Evolutionary conservation across 1,284 basidiomycete species (phyloP), one percentile per base, ranked within the genome.

Genomic region (Ganoderma lingzhi): DNA sequence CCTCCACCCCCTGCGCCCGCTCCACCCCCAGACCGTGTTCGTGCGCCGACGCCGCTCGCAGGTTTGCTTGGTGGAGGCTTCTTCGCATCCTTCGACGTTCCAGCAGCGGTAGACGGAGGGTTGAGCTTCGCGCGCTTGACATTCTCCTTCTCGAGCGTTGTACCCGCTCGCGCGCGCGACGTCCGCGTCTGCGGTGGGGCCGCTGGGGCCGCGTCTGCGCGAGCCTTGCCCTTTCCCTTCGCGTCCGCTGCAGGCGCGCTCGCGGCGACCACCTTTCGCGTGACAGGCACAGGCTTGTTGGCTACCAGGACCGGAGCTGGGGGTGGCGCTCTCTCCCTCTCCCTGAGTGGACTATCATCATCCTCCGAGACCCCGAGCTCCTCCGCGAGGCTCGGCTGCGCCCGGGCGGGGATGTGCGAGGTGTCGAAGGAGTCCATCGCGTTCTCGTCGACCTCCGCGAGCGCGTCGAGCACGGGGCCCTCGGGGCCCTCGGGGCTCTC

Each of bases 221-320:
- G 63, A 3, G 42, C 68, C n/a, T 76, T 87, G 32, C 78, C 79
- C 75, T 85, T 85, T 70, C 85, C 87, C 73, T 84, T 87, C 35
- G 65, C 51, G 39, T n/a, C 2, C 65, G 61, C 58, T 63, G 63
- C 12, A 51, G 75, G 68, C 69, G n/a, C n/a, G n/a, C 19, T n/a
- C 0, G 45, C 45, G 9, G n/a, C 45, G 9, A 2, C 45, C 3
- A 48, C 8, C 48, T 51, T 51, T n/a, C 48, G 48, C 23, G 48
- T 6, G 9, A 23, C 23, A 10, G 48, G 23, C 74, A 79, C 66
- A 1, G 59, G 39, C 74, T 76, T 67, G 41, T 30, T 65, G 6
- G 45, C 19, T 42, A 14, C 32, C 28, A 51, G 39, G 10, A 41
- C 39, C 12, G 12, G 10, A 9, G 39, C 6, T 14, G 39, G 39